Evolutionary conservation across 2,329 filamentous ascomycete species (phyloP).

Genomic region (Colletotrichum higginsianum): DNA sequence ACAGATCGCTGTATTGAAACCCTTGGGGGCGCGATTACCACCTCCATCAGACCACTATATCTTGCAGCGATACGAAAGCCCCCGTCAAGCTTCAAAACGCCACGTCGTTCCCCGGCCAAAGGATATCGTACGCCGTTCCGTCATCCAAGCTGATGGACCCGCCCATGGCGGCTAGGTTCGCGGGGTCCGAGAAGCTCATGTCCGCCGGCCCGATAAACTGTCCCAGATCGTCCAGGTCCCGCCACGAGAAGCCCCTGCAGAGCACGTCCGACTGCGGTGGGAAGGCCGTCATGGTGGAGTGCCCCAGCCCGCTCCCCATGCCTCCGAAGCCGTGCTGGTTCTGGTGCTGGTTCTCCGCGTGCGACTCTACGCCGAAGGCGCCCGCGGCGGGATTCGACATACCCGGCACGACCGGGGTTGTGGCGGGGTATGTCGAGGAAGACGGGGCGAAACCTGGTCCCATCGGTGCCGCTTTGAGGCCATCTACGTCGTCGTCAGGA

Average conservation of each 20-base stretch:
- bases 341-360: background rate
- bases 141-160: slow-evolving; percentile 17
- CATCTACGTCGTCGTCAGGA: background rate
- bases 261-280: slow-evolving; percentile 42
- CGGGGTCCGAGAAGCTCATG: slow-evolving; percentile 28
- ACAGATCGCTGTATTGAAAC: no score
- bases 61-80: no score
- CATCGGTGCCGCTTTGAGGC: no score
- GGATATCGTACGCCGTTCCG: slow-evolving; percentile 31
- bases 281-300: background rate
- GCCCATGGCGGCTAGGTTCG: slow-evolving; percentile 13
- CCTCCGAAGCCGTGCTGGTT: slow-evolving; percentile 43
- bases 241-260: slow-evolving; percentile 73
- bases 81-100: background rate
- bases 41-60: no score
- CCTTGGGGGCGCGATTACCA: no score
- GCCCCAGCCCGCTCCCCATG: slow-evolving; percentile 54
- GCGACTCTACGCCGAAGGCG: background rate
- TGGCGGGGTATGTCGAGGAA: background rate
- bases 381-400: background rate
- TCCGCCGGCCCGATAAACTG: slow-evolving; percentile 59
- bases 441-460: background rate
- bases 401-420: background rate
- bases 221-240: slow-evolving; percentile 72
- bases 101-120: slow-evolving; percentile 37